These are phyloP conservation scores for Barbarea vulgaris DNA, from an alignment of 345 rosid genomes.

Conservation along the genomic window DNA sequence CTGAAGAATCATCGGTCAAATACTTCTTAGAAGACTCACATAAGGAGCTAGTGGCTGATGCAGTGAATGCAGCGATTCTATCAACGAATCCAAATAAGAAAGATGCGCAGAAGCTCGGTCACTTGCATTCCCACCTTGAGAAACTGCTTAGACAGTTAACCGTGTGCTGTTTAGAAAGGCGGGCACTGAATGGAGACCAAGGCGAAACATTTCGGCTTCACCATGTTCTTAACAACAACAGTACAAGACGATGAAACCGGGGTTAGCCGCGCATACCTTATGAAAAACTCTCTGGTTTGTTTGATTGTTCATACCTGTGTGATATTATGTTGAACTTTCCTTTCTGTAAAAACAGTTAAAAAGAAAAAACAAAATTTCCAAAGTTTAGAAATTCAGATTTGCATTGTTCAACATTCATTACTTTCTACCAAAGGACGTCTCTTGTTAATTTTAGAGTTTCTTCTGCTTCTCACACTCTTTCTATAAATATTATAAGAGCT, in stretches of 20 bases:
- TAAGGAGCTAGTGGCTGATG: conserved; percentile 89
- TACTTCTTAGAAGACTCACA: conserved; percentile 75
- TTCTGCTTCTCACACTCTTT: background rate
- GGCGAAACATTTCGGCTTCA: conserved; percentile 84
- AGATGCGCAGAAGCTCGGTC: conserved; percentile 39
- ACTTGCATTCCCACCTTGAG: conserved; percentile 71
- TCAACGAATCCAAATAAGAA: conserved; percentile 68
- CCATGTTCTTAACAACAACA: conserved; percentile 48
- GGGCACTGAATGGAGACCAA: conserved; percentile 72
- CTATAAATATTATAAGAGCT: too few relatives aligned
- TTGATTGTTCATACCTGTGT: conserved; percentile 33
- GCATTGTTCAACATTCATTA: background rate
- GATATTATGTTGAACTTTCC: conserved; percentile 20
- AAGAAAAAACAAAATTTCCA: background rate
- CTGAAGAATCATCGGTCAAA: conserved; percentile 67
- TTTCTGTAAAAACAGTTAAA: conserved; percentile 2
- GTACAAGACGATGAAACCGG: conserved; percentile 38
- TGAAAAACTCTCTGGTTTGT: conserved; percentile 4
- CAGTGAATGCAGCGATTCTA: conserved; percentile 77
- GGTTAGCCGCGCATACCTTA: conserved; percentile 29
- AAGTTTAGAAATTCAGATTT: background rate
- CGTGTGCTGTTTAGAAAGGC: conserved; percentile 73
- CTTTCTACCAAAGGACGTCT: background rate
- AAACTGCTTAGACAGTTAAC: conserved; percentile 79
- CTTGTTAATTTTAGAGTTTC: background rate